Conservation (phyloP, 345 rosid genomes). For the Aegle marmelos region DNA sequence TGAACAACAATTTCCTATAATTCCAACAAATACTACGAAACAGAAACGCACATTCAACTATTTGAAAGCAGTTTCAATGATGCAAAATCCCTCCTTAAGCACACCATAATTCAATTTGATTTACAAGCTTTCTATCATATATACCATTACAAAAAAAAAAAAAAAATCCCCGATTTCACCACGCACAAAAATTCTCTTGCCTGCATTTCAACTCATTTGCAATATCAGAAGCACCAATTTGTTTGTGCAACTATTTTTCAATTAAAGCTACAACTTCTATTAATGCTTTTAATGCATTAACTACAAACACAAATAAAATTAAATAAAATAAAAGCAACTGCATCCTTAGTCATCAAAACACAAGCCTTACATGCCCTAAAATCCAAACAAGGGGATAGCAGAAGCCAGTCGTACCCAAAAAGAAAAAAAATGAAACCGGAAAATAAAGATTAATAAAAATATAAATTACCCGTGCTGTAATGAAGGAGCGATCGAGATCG, state of each 20-base stretch:
- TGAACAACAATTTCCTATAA: background rate
- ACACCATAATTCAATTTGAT: background rate
- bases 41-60: background rate
- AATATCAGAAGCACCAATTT: background rate
- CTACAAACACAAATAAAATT: no score
- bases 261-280: background rate
- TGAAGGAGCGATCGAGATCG: background rate
- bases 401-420: background rate
- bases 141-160: background rate
- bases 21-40: background rate
- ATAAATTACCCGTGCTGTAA: background rate
- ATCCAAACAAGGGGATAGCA: background rate
- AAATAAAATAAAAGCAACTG: background rate
- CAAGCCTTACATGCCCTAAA: background rate
- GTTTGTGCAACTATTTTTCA: background rate
- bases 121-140: background rate
- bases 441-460: background rate
- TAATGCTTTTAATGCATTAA: background rate
- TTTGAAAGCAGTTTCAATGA: background rate
- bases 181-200: background rate
- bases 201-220: background rate
- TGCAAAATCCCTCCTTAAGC: background rate
- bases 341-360: background rate
- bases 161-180: background rate
- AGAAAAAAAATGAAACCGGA: background rate